Conservation (phyloP, 176 grass and related monocot species). For the Secale cereale region DNA sequence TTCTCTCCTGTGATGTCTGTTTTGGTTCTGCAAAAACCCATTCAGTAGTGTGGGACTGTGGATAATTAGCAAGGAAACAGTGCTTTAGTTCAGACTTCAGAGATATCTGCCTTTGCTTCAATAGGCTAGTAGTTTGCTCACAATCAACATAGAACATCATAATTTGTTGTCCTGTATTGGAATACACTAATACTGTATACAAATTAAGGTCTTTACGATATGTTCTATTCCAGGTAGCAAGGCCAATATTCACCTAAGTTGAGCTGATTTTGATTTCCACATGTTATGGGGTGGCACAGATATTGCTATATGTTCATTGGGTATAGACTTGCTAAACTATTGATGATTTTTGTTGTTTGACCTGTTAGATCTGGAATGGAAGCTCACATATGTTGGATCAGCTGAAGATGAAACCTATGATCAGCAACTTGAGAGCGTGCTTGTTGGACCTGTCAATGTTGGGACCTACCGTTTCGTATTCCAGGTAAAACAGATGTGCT, state of each 20-base stretch:
- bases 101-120: neutral
- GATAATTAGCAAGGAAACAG: neutral
- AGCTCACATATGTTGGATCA: conserved; percentile 94
- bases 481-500: conserved; percentile 50
- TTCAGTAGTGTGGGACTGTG: neutral
- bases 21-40: neutral
- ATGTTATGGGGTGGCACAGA: neutral
- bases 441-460: conserved; percentile 96
- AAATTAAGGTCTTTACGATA: neutral
- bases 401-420: conserved; percentile 98
- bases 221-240: neutral
- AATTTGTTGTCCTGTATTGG: neutral
- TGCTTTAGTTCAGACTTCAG: neutral
- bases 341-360: neutral
- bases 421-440: conserved; percentile 89
- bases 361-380: conserved; percentile 83
- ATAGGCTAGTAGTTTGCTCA: neutral
- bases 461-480: conserved; percentile 96
- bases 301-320: neutral
- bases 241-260: neutral
- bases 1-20: neutral
- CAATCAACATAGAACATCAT: neutral
- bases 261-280: neutral
- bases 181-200: neutral
- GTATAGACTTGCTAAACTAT: neutral